These are phyloP conservation scores for Diaporthe humulicola DNA, from an alignment of 2,329 filamentous ascomycete genomes.

Conservation along the genomic window DNA sequence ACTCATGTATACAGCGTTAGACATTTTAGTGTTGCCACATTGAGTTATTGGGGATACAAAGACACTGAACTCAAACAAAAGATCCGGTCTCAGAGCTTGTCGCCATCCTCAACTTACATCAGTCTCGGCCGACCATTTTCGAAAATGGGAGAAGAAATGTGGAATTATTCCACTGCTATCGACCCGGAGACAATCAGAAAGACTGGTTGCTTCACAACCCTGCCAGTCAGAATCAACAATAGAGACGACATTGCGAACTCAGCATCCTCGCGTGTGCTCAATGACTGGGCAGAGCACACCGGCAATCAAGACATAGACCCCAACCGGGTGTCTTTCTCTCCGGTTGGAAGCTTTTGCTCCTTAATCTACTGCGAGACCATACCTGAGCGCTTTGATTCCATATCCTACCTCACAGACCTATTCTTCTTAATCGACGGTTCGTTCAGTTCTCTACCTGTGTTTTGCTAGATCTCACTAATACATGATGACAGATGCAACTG, in stretches of 20 bases:
- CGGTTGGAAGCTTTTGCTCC: conserved; percentile 13
- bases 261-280: background rate
- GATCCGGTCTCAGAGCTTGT: background rate
- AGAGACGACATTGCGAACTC: conserved; percentile 6
- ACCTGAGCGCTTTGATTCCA: background rate
- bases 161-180: background rate
- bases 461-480: background rate
- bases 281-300: background rate
- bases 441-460: fast-evolving
- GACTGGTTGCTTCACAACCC: conserved; percentile 22
- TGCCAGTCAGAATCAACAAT: conserved; percentile 1
- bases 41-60: background rate
- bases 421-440: background rate
- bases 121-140: background rate
- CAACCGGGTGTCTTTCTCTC: background rate
- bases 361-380: conserved; percentile 14
- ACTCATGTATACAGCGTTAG: background rate
- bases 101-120: background rate
- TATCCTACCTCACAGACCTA: conserved; percentile 3
- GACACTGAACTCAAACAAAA: background rate
- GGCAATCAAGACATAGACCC: background rate
- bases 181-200: background rate
- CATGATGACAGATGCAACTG: background rate
- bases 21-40: background rate
- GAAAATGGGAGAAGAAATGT: background rate